Percentiles rank a stretch among this genome's conserved stretches.
Evolutionary conservation across 1,139 yeast species (phyloP).

Genomic region (Taiozyma onychis): DNA sequence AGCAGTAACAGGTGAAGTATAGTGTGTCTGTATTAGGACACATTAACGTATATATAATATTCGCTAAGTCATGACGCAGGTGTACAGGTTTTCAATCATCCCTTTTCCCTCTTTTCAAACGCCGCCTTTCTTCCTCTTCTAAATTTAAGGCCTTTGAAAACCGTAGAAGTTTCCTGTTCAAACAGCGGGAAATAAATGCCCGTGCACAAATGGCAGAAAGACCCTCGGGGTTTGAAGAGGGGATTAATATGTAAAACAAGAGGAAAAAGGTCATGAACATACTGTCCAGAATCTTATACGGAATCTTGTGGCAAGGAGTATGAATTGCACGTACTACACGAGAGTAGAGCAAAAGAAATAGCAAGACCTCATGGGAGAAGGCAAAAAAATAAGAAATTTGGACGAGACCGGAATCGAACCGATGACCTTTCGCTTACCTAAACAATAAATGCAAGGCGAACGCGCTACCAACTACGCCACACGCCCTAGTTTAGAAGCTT

Average conservation of each 20-base stretch:
- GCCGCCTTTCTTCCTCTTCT: background rate
- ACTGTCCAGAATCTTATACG: too few relatives aligned
- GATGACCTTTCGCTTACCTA: slow-evolving; percentile 11
- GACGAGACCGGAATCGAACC: slow-evolving; percentile 17
- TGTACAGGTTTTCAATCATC: too few relatives aligned
- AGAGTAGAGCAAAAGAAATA: background rate
- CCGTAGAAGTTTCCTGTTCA: background rate
- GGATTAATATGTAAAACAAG: too few relatives aligned
- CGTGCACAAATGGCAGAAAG: background rate
- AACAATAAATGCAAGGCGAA: slow-evolving; percentile 8
- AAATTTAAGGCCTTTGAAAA: background rate
- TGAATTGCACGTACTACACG: too few relatives aligned
- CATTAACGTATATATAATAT: too few relatives aligned
- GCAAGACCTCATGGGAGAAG: too few relatives aligned
- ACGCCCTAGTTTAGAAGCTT: slow-evolving; percentile 6
- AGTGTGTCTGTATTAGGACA: too few relatives aligned
- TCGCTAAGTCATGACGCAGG: too few relatives aligned
- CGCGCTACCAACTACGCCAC: slow-evolving; percentile 18
- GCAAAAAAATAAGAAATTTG: background rate
- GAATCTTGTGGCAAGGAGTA: too few relatives aligned
- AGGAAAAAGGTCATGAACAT: too few relatives aligned
- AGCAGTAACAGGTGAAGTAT: too few relatives aligned
- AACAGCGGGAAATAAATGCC: background rate
- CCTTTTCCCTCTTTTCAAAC: background rate
- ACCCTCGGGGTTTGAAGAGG: background rate